Evolutionary conservation across 768 basidiomycete genomes (phyloP), one percentile per base, ranked within the genome.

Genomic region (Pholiota microspora): DNA sequence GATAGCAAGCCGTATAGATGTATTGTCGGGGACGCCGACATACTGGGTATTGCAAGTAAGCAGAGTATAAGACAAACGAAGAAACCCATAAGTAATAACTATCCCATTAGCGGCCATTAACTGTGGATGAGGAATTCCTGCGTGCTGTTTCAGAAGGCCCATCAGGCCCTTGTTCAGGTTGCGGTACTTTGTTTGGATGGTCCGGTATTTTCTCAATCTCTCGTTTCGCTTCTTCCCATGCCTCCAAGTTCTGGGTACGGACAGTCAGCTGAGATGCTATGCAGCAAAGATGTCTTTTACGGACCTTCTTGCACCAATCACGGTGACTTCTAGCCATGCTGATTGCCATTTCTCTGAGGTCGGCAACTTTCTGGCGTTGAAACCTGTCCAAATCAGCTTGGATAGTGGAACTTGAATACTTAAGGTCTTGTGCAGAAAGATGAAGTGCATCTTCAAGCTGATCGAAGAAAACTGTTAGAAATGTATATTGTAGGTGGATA

Each of bases 311-410:
- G 70, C 94, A 96, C 95, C 95, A 98, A 62, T 98, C 97, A 47
- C 89, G 82, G 69, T 99, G 97, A 51, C 86, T 89, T 62, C 82
- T 80, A 0, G 94, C 91, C 81, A 98, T 88, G 62, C 82, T 83
- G 57, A 98, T 91, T 34, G 88, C 75, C 94, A 99, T 94, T 69
- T 96, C 92, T 32, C 94, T 77, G 61, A 98, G 61, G 74, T 99
- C 97, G 6, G 94, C 93, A 2, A 99, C 97, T 68, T 99, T 99
- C 76, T 98, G 97, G 21, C 97, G 83, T 69, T 99, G 97, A 73
- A 99, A 99, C 47, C 97, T 84, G 72, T 99, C 97, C 59, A 99
- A 75, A 73, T 99, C 97, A 13, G 93, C 92, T 69, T 99, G 97
- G 50, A 99, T 94, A 18, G 95, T 98, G 40, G 88, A 90, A 62